Base-by-base conservation (phyloP, 2,329 filamentous ascomycete species). In the Fusarium musae region DNA sequence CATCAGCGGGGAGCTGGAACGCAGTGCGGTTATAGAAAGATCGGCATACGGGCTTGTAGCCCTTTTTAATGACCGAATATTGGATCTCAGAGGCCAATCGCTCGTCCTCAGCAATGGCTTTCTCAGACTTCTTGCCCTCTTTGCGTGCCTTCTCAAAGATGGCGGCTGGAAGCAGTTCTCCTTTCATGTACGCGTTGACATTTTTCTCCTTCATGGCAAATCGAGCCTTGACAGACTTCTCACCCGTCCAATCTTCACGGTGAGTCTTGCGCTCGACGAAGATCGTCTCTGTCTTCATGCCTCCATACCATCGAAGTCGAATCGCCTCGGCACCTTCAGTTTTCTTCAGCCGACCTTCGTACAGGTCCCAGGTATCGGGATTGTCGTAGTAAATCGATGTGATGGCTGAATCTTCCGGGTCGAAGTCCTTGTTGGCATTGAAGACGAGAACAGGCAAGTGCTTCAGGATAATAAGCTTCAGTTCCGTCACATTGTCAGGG, bases 341-440 rank as follows among this genome's bases (percentile, higher is more conserved):
- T 88, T 99, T 99, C 87, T 98, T 97, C 78, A 99, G 84, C 57
- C 96, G 93, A 19, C 96, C 96, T 81, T 94, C 90, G 82, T 99
- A 99, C 58, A 99, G 85, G 71, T 98, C 95, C 93, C 95, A 99
- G 30, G 89, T 97, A 8, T 97, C 91, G 0, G 95, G 91, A 81
- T 98, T 99, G 81, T 99, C 96, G 81, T 94, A 99, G 86, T 99
- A 99, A 77, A 99, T 98, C 53, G 96, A 99, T 1, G 96, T 97
- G 79, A 99, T 99, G 72, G 96, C 96, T 9, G 94, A 92, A 80
- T 99, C 96, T 74, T 94, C 91, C 62, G 89, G 88, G 73, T 97
- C 94, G 75, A 98, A 99, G 78, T 98, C 96, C 82, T 99, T 99
- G 86, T 92, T 97, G 19, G 96, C 89, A 80, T 98, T 99, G 87